These are phyloP conservation scores for Cystobasidiaceae sp. DNA, from an alignment of 1,284 basidiomycete genomes.

Conservation along the genomic window DNA sequence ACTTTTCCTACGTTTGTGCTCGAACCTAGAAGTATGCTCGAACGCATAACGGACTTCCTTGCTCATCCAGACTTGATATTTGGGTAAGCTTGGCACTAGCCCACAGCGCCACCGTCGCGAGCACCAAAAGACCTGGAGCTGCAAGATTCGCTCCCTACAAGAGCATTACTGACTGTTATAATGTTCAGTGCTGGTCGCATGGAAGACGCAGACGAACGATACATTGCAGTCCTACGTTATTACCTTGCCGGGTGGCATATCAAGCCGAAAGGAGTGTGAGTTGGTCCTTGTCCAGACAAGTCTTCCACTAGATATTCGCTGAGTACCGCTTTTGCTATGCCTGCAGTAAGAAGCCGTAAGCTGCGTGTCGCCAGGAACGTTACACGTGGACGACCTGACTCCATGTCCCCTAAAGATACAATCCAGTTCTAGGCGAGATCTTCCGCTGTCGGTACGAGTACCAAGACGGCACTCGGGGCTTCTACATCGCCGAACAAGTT, in stretches of 20 bases:
- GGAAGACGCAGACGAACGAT: conserved; percentile 77
- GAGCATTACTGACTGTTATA: neutral
- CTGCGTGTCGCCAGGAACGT: too few relatives aligned
- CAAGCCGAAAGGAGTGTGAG: conserved; percentile 75
- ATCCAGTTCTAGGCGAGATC: conserved; percentile 94
- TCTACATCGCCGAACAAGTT: conserved; percentile 95
- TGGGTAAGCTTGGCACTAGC: conserved; percentile 75
- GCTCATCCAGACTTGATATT: conserved; percentile 97
- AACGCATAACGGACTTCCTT: conserved; percentile 98
- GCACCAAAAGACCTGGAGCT: too few relatives aligned
- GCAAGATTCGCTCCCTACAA: neutral
- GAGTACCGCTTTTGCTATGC: too few relatives aligned
- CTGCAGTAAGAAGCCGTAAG: conserved; percentile 93
- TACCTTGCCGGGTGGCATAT: conserved; percentile 99
- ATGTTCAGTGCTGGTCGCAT: conserved; percentile 54
- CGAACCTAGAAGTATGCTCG: conserved; percentile 67
- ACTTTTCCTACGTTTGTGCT: conserved; percentile 73
- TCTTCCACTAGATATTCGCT: too few relatives aligned
- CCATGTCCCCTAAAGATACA: too few relatives aligned
- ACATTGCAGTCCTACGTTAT: conserved; percentile 84
- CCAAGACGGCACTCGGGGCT: conserved; percentile 80
- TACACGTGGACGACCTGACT: too few relatives aligned
- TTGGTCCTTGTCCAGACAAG: too few relatives aligned
- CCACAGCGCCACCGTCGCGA: too few relatives aligned
- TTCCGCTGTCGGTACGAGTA: conserved; percentile 96